Evolutionary conservation across 2,329 filamentous ascomycete genomes (phyloP).

Genomic region (Nothopassalora personata): DNA sequence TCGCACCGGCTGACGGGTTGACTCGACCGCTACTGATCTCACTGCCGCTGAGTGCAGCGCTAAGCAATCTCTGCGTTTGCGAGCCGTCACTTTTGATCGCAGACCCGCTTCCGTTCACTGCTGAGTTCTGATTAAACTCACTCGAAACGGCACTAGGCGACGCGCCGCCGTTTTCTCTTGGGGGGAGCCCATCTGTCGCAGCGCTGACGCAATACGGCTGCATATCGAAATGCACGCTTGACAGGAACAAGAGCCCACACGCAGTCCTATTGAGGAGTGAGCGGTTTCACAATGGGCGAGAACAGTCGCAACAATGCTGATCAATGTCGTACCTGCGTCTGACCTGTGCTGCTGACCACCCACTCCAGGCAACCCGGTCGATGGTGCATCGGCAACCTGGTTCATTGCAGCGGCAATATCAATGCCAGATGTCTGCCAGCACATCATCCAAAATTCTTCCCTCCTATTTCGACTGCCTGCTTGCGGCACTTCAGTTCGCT

Average conservation of each 20-base stretch:
- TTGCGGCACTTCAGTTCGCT: slow-evolving; percentile 7
- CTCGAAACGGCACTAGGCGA: slow-evolving; percentile 5
- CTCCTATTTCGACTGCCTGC: slow-evolving; percentile 3
- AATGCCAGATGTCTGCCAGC: slow-evolving; percentile 2
- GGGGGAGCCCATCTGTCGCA: slow-evolving; percentile 11
- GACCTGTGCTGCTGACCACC: slow-evolving; percentile 10
- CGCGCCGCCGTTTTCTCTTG: slow-evolving; percentile 11
- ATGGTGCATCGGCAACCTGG: slow-evolving; percentile 18
- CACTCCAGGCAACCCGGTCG: slow-evolving; percentile 18
- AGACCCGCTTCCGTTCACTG: neutral
- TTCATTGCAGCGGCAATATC: slow-evolving; percentile 5
- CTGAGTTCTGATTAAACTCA: neutral
- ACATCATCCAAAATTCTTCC: neutral
- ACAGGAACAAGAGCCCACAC: slow-evolving; percentile 13
- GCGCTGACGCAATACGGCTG: slow-evolving; percentile 17
- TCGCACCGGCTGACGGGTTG: slow-evolving; percentile 5
- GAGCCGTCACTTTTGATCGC: slow-evolving; percentile 19
- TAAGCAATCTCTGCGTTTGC: slow-evolving; percentile 10
- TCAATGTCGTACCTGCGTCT: slow-evolving; percentile 22
- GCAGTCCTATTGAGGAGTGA: neutral
- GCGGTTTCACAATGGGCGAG: neutral
- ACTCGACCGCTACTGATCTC: slow-evolving; percentile 3
- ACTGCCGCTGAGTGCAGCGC: slow-evolving; percentile 1
- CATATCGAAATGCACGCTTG: slow-evolving; percentile 14
- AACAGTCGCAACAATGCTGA: slow-evolving; percentile 15